A percentile compares a stretch with the other conserved stretches of the same genome.
Conservation (phyloP, 148 eudicot species). For the Polygonum maritimum region DNA sequence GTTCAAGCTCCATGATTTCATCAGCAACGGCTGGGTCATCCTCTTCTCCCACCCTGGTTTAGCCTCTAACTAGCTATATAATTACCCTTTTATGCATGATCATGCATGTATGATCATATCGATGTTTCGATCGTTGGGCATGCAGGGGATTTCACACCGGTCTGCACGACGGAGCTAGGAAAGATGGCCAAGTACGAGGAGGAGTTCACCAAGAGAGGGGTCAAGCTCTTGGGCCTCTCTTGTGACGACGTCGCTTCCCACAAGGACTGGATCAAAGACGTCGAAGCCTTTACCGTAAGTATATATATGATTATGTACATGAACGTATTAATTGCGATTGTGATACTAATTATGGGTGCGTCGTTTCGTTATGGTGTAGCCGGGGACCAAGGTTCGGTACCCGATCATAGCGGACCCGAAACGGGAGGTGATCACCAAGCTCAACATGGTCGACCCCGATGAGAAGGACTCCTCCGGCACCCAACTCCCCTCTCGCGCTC, state of each 20-base stretch:
- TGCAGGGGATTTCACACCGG: conserved; percentile 87
- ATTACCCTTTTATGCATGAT: background rate
- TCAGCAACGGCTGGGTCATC: conserved; percentile 47
- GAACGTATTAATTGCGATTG: background rate
- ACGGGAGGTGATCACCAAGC: conserved; percentile 48
- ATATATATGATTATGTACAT: background rate
- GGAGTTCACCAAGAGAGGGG: conserved; percentile 59
- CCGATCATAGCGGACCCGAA: conserved; percentile 80
- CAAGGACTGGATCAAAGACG: conserved; percentile 75
- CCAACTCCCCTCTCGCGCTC: conserved; percentile 60
- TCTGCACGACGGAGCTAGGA: conserved; percentile 81
- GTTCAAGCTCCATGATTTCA: conserved; percentile 57
- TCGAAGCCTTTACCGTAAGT: conserved; percentile 51
- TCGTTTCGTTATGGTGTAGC: conserved; percentile 13
- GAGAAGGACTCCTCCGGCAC: conserved; percentile 47
- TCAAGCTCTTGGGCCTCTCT: conserved; percentile 73
- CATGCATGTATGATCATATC: background rate
- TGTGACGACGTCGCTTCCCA: conserved; percentile 71
- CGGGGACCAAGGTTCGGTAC: conserved; percentile 54
- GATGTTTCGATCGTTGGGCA: background rate
- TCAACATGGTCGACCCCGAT: conserved; percentile 90
- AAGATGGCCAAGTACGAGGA: conserved; percentile 72
- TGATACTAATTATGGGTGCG: too few relatives aligned
- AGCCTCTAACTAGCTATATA: background rate
- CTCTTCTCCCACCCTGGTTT: conserved; percentile 86